Conservation (phyloP, 1,284 basidiomycete species). For the Microstroma glucosiphilum region DNA sequence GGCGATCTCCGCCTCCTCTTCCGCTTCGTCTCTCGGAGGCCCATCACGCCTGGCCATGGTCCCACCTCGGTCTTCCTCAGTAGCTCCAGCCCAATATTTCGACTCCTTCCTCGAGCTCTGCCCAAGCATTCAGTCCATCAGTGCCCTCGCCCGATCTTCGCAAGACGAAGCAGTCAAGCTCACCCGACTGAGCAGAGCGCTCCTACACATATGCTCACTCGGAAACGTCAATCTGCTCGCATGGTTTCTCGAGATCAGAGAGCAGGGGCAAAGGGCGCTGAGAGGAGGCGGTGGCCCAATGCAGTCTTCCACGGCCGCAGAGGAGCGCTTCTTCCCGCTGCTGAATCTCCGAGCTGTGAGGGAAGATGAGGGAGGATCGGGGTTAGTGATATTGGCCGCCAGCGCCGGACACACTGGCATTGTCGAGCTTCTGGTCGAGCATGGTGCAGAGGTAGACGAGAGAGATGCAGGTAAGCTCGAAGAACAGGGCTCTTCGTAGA, state of each 20-base stretch:
- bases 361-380: slow-evolving; percentile 32
- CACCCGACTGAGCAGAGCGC: slow-evolving; percentile 20
- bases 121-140: slow-evolving; percentile 26
- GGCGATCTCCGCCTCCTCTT: no score
- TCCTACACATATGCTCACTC: slow-evolving; percentile 26
- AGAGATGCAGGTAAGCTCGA: slow-evolving; percentile 25
- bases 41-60: no score
- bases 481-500: not conserved
- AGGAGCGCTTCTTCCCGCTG: slow-evolving; percentile 14
- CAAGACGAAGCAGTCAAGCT: slow-evolving; percentile 16
- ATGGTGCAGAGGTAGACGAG: slow-evolving; percentile 38
- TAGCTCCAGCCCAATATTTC: not conserved
- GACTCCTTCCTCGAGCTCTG: slow-evolving; percentile 23
- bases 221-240: slow-evolving; percentile 38
- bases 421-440: slow-evolving; percentile 31
- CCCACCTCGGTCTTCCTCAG: no score
- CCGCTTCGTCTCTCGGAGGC: no score
- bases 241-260: slow-evolving; percentile 31
- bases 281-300: not conserved
- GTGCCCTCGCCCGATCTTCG: slow-evolving; percentile 21
- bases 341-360: slow-evolving; percentile 9
- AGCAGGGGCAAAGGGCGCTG: slow-evolving; percentile 19
- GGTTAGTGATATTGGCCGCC: slow-evolving; percentile 36
- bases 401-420: slow-evolving; percentile 38
- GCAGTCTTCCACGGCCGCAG: slow-evolving; percentile 8